Evolutionary conservation across 345 rosid genomes (phyloP).

Genomic region (Crucihimalaya himalaica): DNA sequence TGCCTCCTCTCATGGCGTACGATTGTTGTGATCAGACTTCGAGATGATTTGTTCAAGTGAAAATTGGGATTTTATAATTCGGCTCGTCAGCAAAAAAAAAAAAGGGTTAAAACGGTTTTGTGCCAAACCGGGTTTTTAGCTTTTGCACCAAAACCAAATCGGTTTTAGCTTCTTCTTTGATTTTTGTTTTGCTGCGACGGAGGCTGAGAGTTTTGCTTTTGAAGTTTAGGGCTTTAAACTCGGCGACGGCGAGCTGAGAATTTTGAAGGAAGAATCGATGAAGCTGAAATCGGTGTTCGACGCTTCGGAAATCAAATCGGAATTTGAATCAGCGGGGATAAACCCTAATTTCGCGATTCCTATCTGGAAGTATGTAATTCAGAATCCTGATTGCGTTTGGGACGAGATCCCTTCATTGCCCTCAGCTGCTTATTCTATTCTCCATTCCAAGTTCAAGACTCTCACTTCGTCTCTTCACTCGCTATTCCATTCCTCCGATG

Average conservation of each 20-base stretch:
- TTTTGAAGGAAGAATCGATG: slow-evolving; percentile 21
- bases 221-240: slow-evolving; percentile 25
- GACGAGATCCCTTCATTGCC: slow-evolving; percentile 72
- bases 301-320: slow-evolving; percentile 56
- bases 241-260: slow-evolving; percentile 8
- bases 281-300: slow-evolving; percentile 65
- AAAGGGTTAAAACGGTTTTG: background rate
- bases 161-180: slow-evolving; percentile 3
- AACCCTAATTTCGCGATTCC: slow-evolving; percentile 55
- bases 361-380: slow-evolving; percentile 86
- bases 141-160: background rate
- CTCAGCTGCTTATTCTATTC: slow-evolving; percentile 64
- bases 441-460: slow-evolving; percentile 78
- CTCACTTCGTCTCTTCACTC: slow-evolving; percentile 79
- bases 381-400: slow-evolving; percentile 81
- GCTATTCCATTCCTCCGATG: slow-evolving; percentile 65
- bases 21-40: background rate
- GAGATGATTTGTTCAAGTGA: background rate
- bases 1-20: slow-evolving; percentile 45
- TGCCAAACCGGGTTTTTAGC: background rate
- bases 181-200: slow-evolving; percentile 6
- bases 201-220: slow-evolving; percentile 5
- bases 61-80: background rate
- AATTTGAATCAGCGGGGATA: slow-evolving; percentile 63
- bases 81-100: background rate